Conservation (phyloP, 192 early-diverging fungal genomes). For the Spinellus fusiger region DNA sequence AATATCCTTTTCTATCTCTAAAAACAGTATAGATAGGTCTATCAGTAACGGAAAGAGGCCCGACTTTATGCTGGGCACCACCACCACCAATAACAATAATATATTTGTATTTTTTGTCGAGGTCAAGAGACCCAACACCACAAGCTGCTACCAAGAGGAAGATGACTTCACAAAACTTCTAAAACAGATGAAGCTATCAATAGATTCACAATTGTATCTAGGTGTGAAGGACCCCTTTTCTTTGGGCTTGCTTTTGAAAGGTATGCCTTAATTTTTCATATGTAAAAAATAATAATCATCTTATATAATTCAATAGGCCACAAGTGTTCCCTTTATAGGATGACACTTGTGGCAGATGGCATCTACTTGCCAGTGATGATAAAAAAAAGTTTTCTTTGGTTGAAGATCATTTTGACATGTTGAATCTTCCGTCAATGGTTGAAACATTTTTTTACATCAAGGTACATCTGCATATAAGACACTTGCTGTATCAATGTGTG, state of each 20-base stretch:
- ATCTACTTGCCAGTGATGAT: too few relatives aligned
- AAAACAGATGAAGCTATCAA: not conserved
- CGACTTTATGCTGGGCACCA: conserved; percentile 1
- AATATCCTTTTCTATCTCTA: not conserved
- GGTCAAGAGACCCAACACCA: not conserved
- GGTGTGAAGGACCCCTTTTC: not conserved
- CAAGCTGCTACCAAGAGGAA: not conserved
- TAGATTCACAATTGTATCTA: not conserved
- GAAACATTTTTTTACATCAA: too few relatives aligned
- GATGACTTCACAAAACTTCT: not conserved
- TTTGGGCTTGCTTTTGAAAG: not conserved
- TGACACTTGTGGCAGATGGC: too few relatives aligned
- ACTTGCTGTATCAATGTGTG: too few relatives aligned
- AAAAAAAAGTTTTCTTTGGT: too few relatives aligned
- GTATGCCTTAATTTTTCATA: not conserved
- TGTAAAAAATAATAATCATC: not conserved
- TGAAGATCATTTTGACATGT: too few relatives aligned
- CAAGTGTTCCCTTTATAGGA: not conserved
- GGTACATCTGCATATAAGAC: too few relatives aligned
- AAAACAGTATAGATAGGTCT: not conserved
- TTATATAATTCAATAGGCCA: conserved; percentile 5
- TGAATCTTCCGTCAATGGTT: too few relatives aligned
- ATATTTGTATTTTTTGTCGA: not conserved
- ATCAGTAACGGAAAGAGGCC: not conserved
- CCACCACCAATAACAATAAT: not conserved